Conservation (phyloP, 2,329 filamentous ascomycete genomes). For the Rhinocladiella similis region DNA sequence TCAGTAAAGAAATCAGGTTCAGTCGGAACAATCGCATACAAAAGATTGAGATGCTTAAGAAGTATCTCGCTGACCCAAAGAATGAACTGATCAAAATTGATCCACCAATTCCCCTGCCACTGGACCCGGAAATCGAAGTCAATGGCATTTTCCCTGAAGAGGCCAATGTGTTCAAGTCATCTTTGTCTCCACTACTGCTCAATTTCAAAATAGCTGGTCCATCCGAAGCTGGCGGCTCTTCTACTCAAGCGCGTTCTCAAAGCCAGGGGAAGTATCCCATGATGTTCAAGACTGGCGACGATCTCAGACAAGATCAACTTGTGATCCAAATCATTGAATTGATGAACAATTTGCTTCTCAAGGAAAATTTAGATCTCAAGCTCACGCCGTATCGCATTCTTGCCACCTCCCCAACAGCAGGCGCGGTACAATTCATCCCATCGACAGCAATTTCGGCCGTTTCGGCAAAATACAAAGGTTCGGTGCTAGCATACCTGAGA, state of each 20-base stretch:
- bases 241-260: constrained; percentile 14
- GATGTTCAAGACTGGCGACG: constrained; percentile 96
- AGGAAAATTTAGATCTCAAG: constrained; percentile 94
- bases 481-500: constrained; percentile 76
- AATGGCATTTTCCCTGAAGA: constrained; percentile 80
- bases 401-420: constrained; percentile 84
- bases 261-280: constrained; percentile 77
- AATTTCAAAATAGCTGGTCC: constrained; percentile 74
- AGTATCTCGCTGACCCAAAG: constrained; percentile 80
- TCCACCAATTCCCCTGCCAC: constrained; percentile 79
- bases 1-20: constrained; percentile 83
- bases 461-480: constrained; percentile 77
- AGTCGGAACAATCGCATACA: constrained; percentile 74
- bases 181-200: constrained; percentile 84
- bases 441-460: constrained; percentile 83
- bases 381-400: constrained; percentile 95
- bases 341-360: constrained; percentile 93
- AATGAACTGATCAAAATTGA: constrained; percentile 85
- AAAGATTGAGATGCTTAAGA: constrained; percentile 83
- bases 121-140: constrained; percentile 81
- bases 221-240: constrained; percentile 2
- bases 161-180: constrained; percentile 92
- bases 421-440: constrained; percentile 89
- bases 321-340: constrained; percentile 97
- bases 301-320: constrained; percentile 92